These are phyloP conservation scores for Cylindrotheca closterium DNA, from an alignment of 108 stramenopile genomes.

Conservation along the genomic window DNA sequence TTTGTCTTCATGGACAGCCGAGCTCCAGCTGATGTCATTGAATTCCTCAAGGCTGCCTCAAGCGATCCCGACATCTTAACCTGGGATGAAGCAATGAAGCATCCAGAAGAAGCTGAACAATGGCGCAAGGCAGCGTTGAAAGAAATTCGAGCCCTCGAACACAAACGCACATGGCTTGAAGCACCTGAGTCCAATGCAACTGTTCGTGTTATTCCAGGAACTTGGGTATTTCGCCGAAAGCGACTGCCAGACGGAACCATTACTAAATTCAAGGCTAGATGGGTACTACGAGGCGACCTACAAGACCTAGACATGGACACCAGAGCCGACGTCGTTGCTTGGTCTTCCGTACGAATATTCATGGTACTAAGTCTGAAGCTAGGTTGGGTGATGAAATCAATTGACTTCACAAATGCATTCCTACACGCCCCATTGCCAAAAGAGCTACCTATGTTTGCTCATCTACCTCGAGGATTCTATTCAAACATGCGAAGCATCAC, in stretches of 20 bases:
- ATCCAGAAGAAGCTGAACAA: background rate
- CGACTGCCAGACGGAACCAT: slow-evolving; percentile 32
- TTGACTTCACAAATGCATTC: slow-evolving; percentile 49
- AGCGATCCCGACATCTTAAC: slow-evolving; percentile 22
- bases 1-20: too few species aligned
- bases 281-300: too few species aligned
- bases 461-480: slow-evolving; percentile 12
- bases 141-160: too few species aligned
- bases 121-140: slow-evolving; percentile 20
- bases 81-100: slow-evolving; percentile 24
- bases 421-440: slow-evolving; percentile 40
- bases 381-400: slow-evolving; percentile 27
- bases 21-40: too few species aligned
- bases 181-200: slow-evolving; percentile 1
- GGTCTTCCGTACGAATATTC: slow-evolving; percentile 34
- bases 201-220: slow-evolving; percentile 18
- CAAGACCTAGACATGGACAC: too few species aligned
- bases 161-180: too few species aligned
- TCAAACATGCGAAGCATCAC: too few species aligned
- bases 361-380: slow-evolving; percentile 22
- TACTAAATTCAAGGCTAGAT: slow-evolving; percentile 40
- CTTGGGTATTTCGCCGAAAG: slow-evolving; percentile 35
- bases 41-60: background rate
- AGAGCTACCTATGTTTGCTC: slow-evolving; percentile 6
- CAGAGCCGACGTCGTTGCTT: slow-evolving; percentile 60